Percentiles rank a stretch among this genome's conserved stretches.
Evolutionary conservation across 129 eudicot genomes (phyloP).

Genomic region (Rutidosis leptorrhynchoides): DNA sequence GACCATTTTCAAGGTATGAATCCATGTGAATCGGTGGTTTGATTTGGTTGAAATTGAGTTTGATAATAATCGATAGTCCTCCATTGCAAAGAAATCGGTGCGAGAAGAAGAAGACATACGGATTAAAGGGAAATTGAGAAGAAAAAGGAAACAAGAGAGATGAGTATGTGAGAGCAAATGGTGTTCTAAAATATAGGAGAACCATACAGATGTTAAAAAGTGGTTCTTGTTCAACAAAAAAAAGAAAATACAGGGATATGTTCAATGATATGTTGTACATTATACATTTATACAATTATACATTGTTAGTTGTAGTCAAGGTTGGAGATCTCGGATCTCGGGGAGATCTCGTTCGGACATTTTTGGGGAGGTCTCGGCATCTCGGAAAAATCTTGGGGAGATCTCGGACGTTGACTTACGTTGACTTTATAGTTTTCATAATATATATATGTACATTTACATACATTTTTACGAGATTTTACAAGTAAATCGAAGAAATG

Average conservation of each 20-base stretch:
- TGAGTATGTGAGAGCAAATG: conserved; percentile 27
- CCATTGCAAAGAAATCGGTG: conserved; percentile 25
- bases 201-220: conserved; percentile 23
- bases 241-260: not conserved
- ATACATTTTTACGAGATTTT: too few species aligned
- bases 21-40: conserved; percentile 20
- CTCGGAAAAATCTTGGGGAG: too few species aligned
- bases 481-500: too few species aligned
- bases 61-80: conserved; percentile 8
- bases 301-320: too few species aligned
- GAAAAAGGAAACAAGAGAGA: conserved; percentile 15
- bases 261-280: not conserved
- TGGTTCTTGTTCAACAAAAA: not conserved
- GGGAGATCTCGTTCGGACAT: too few species aligned
- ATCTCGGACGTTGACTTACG: too few species aligned
- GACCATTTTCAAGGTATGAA: conserved; percentile 26
- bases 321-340: too few species aligned
- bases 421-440: too few species aligned
- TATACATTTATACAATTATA: too few species aligned
- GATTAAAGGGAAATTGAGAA: conserved; percentile 9
- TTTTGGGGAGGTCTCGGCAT: too few species aligned
- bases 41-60: conserved; percentile 15
- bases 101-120: conserved; percentile 20
- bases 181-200: conserved; percentile 32
- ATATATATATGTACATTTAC: too few species aligned